phyloP scores from a whole-genome alignment of 148 eudicot species.

The Simmondsia chinensis region DNA sequence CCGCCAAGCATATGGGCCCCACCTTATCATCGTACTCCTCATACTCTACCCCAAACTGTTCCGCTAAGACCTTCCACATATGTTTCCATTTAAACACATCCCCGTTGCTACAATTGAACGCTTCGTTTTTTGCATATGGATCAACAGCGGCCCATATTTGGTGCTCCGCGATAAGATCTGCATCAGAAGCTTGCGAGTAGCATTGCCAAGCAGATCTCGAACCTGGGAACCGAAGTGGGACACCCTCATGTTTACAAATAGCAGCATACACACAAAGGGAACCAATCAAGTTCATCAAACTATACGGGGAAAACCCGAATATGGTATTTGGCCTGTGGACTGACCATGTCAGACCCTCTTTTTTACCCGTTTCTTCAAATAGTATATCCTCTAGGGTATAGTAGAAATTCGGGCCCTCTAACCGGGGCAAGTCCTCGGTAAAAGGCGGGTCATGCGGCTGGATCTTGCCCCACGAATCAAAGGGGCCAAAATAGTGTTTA shows the following conservation, averaged over 20 bases:
- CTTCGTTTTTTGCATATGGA: slow-evolving; percentile 35
- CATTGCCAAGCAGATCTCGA: slow-evolving; percentile 25
- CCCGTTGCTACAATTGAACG: slow-evolving; percentile 37
- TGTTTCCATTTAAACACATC: slow-evolving; percentile 48
- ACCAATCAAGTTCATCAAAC: slow-evolving; percentile 30
- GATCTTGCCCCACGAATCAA: slow-evolving; percentile 9
- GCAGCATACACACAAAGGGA: slow-evolving; percentile 32
- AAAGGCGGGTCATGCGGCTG: slow-evolving; percentile 21
- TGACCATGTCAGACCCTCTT: slow-evolving; percentile 33
- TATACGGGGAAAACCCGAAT: slow-evolving; percentile 35
- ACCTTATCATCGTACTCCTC: slow-evolving; percentile 18
- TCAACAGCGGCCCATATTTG: slow-evolving; percentile 47
- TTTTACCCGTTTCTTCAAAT: slow-evolving; percentile 16
- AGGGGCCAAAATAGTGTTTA: slow-evolving; percentile 24
- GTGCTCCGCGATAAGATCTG: slow-evolving; percentile 38
- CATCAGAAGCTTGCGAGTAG: slow-evolving; percentile 29
- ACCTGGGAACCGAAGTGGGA: slow-evolving; percentile 28
- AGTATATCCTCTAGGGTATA: slow-evolving; percentile 30
- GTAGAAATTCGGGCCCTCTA: slow-evolving; percentile 23
- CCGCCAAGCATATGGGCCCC: slow-evolving; percentile 13
- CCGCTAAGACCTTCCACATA: slow-evolving; percentile 28
- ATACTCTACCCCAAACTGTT: slow-evolving; percentile 32
- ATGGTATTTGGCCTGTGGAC: slow-evolving; percentile 24
- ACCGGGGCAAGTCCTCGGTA: slow-evolving; percentile 29
- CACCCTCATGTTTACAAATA: slow-evolving; percentile 34